Evolutionary conservation across 331 rosid genomes (phyloP).

Genomic region (Quercus lobata): DNA sequence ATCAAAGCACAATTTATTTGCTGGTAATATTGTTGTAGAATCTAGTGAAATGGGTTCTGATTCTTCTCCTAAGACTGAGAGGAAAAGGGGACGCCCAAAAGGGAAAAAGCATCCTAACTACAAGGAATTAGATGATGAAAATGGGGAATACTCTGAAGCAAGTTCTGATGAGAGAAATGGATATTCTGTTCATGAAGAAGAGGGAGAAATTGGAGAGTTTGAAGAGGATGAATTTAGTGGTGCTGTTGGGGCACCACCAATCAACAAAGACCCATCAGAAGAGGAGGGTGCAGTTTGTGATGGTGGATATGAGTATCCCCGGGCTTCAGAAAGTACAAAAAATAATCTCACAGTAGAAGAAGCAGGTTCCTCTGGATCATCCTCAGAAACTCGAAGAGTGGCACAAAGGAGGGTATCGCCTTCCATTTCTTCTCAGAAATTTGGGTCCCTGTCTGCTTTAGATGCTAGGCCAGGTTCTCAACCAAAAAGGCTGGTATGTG

Average conservation of each 20-base stretch:
- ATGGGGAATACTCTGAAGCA: slow-evolving; percentile 80
- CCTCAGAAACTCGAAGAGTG: slow-evolving; percentile 74
- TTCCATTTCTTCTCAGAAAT: slow-evolving; percentile 82
- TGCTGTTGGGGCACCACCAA: slow-evolving; percentile 59
- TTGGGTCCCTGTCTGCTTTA: slow-evolving; percentile 91
- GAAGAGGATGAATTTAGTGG: slow-evolving; percentile 91
- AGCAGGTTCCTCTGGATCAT: slow-evolving; percentile 88
- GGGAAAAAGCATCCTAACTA: slow-evolving; percentile 73
- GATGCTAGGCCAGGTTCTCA: slow-evolving; percentile 82
- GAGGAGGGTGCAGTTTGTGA: slow-evolving; percentile 64
- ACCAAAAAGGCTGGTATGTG: slow-evolving; percentile 73
- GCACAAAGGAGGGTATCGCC: slow-evolving; percentile 55
- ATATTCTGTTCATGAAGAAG: slow-evolving; percentile 80
- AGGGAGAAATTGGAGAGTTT: slow-evolving; percentile 81
- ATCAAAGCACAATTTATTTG: slow-evolving; percentile 54
- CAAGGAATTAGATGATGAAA: slow-evolving; percentile 90
- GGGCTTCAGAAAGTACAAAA: slow-evolving; percentile 51
- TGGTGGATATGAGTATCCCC: slow-evolving; percentile 60
- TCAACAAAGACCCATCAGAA: slow-evolving; percentile 61
- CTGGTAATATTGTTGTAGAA: slow-evolving; percentile 50
- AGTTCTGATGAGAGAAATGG: slow-evolving; percentile 92
- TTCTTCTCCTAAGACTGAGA: slow-evolving; percentile 61
- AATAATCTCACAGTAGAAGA: slow-evolving; percentile 62
- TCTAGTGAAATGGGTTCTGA: slow-evolving; percentile 76
- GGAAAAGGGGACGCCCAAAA: slow-evolving; percentile 91